Percentiles rank a stretch among this genome's conserved stretches.
phyloP scores from a whole-genome alignment of 2,329 filamentous ascomycete genomes.

The Colletotrichum sublineola region DNA sequence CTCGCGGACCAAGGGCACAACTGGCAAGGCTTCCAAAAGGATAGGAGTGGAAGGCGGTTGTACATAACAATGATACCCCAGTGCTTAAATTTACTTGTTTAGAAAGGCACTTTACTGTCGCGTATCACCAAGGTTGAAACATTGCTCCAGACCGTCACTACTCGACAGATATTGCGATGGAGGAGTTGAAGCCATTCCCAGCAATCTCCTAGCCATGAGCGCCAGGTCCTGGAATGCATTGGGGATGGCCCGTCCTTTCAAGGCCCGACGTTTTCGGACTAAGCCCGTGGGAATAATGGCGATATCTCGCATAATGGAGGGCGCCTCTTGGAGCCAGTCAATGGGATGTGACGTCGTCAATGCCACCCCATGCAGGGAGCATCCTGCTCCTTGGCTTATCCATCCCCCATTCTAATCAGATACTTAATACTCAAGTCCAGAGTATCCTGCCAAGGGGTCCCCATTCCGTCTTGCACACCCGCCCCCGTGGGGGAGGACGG shows the following conservation, averaged over 20 bases:
- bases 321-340: too few species aligned
- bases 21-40: constrained; percentile 13
- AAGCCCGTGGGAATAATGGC: background rate
- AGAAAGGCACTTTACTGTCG: background rate
- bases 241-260: background rate
- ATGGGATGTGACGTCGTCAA: too few species aligned
- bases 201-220: background rate
- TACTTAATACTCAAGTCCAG: too few species aligned
- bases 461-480: too few species aligned
- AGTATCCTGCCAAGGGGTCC: too few species aligned
- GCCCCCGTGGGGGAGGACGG: too few species aligned
- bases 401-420: too few species aligned
- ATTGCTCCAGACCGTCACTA: background rate
- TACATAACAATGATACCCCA: constrained; percentile 41
- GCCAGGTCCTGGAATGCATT: background rate
- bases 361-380: too few species aligned
- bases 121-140: background rate
- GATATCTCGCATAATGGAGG: background rate
- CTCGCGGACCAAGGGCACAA: constrained; percentile 25
- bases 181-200: background rate
- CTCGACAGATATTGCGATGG: background rate
- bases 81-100: constrained; percentile 33
- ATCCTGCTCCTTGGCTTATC: too few species aligned
- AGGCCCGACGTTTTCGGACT: background rate
- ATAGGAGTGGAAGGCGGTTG: constrained; percentile 24